Evolutionary conservation across 2,329 filamentous ascomycete genomes (phyloP).

Genomic region (Pseudogymnoascus sp.): DNA sequence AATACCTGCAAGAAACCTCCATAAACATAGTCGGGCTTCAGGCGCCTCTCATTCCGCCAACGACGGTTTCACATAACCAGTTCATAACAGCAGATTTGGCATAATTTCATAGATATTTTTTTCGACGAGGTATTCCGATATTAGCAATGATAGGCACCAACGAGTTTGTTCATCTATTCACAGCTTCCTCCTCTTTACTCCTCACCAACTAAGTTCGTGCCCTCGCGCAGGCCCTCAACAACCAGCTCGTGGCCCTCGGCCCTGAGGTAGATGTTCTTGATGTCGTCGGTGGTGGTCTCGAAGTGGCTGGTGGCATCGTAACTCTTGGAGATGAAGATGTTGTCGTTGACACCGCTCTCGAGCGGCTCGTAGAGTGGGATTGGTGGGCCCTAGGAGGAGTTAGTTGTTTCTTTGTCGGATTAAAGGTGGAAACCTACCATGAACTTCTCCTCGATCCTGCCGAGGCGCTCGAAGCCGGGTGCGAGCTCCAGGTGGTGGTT

Average conservation of each 20-base stretch:
- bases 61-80: neutral
- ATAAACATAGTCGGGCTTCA: neutral
- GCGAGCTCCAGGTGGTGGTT: constrained; percentile 96
- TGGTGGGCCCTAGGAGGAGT: constrained; percentile 52
- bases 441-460: constrained; percentile 93
- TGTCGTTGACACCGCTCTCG: constrained; percentile 73
- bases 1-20: neutral
- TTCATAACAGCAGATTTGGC: neutral
- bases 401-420: neutral
- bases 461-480: constrained; percentile 84
- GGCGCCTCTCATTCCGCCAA: neutral
- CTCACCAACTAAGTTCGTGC: constrained; percentile 61
- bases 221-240: constrained; percentile 79
- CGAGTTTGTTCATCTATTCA: constrained; percentile 9
- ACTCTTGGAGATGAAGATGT: constrained; percentile 96
- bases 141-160: constrained; percentile 2
- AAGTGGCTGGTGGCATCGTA: constrained; percentile 98
- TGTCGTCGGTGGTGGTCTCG: constrained; percentile 84
- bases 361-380: constrained; percentile 92
- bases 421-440: constrained; percentile 48
- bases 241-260: constrained; percentile 77
- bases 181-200: constrained; percentile 40
- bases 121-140: constrained; percentile 6
- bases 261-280: constrained; percentile 84
- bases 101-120: constrained; percentile 7